Percentiles rank a stretch among this genome's conserved stretches.
Evolutionary conservation across 345 rosid species (phyloP).

Genomic region (Fremontodendron californicum): DNA sequence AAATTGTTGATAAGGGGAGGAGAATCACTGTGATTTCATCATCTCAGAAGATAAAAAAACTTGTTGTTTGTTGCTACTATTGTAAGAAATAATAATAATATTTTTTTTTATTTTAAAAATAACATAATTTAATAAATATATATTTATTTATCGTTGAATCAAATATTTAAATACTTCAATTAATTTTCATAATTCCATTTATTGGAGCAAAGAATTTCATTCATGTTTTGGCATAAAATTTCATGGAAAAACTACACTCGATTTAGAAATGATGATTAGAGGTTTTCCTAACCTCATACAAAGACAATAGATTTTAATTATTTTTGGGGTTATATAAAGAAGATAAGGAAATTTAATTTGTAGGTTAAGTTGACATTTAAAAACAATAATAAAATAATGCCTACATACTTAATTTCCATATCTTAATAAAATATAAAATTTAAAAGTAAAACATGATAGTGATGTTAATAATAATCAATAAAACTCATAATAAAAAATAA

Average conservation of each 20-base stretch:
- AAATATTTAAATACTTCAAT: too few relatives aligned
- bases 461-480: background rate
- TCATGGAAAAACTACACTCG: too few relatives aligned
- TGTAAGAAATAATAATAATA: too few relatives aligned
- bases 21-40: background rate
- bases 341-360: background rate
- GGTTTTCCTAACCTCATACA: background rate
- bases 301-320: background rate
- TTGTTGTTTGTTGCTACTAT: too few relatives aligned
- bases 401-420: conserved; percentile 1
- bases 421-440: background rate
- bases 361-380: background rate
- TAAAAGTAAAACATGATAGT: background rate
- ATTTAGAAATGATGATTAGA: background rate
- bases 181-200: too few relatives aligned
- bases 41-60: background rate
- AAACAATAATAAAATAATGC: background rate
- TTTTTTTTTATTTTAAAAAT: too few relatives aligned
- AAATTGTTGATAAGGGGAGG: background rate
- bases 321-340: background rate
- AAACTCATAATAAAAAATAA: background rate
- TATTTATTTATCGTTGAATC: too few relatives aligned
- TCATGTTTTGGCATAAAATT: background rate
- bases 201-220: too few relatives aligned
- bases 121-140: too few relatives aligned